Base-by-base conservation (phyloP, 352 stramenopile genomes). In the Aphanomyces stellatus region DNA sequence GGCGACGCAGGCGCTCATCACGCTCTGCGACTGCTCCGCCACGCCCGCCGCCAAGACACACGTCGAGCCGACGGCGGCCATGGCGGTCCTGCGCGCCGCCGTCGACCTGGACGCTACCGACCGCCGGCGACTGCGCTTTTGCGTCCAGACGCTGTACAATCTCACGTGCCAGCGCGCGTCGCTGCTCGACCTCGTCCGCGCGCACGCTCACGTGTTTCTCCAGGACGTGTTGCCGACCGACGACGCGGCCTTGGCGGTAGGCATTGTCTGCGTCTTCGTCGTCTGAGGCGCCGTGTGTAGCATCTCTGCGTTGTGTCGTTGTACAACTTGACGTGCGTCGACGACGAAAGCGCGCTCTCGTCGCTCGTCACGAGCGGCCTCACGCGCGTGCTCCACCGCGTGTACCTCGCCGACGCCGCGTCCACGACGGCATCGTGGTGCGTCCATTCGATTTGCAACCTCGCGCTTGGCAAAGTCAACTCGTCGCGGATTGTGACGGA, bases 121-220 rank as follows among this genome's bases (percentile, higher is more conserved):
- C 24, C 41, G 6, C 13, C 13, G 8, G 13, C 57, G 57, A 4
- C 8, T n/a, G 1, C 6, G 25, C 2, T 69, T 92, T 3, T 92
- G 80, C 62, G 60, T 92, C 3, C 82, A 79, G 56, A 78, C 87
- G 2, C 53, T 91, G 25, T 92, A 92, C 74, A 92, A 92, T 33
- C 56, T 90, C 17, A 88, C 82, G 2, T 92, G 84, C 41, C 78
- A 88, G 63, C 62, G 75, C 8, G 41, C 43, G 3, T 72, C 82
- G 0, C 64, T 91, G 1, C 53, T 71, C 27, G 66, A 80, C 8
- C 76, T 92, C 15, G 70, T 90, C 10, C 64, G 75, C 25, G 71
- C 76, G 0, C 76, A 88, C 37, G 57, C 57, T 4, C 57, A 65
- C 43, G 11, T 34, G 13, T 65, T 65, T 28, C 24, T 65, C 19